Evolutionary conservation across 2,329 filamentous ascomycete species (phyloP).

Genomic region (Geosmithia putterillii): DNA sequence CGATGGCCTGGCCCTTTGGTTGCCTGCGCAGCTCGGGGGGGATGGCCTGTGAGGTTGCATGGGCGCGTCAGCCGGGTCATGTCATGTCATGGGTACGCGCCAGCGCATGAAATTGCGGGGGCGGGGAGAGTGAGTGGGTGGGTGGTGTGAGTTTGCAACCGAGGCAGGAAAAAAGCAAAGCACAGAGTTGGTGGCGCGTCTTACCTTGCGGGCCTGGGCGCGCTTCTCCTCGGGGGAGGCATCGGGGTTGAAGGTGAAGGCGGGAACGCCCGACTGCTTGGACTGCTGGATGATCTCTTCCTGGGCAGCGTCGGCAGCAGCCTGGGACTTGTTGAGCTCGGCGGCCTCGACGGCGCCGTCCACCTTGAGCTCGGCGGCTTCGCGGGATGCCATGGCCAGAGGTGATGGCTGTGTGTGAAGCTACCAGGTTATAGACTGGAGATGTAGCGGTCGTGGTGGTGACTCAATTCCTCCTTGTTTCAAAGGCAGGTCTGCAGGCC

Average conservation of each 20-base stretch:
- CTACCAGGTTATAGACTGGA: background rate
- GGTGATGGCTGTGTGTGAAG: conserved; percentile 1
- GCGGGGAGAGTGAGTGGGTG: background rate
- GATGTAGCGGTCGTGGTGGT: too few species aligned
- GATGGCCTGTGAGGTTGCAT: conserved; percentile 16
- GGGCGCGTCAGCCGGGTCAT: background rate
- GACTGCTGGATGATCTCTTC: conserved; percentile 65
- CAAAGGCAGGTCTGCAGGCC: too few species aligned
- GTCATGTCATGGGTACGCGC: too few species aligned
- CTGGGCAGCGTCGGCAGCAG: conserved; percentile 61
- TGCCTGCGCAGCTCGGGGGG: conserved; percentile 23
- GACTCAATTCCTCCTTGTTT: too few species aligned
- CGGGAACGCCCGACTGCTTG: conserved; percentile 63
- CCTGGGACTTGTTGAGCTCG: conserved; percentile 52
- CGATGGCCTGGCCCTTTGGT: conserved; percentile 54
- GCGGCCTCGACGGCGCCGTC: conserved; percentile 72
- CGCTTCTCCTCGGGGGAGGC: conserved; percentile 75
- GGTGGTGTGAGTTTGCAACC: background rate
- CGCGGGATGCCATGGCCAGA: conserved; percentile 21
- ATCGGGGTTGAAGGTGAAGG: conserved; percentile 79
- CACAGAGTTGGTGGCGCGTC: conserved; percentile 14
- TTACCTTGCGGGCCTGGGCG: conserved; percentile 63
- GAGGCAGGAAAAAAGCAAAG: background rate
- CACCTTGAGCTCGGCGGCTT: conserved; percentile 57
- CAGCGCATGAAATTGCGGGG: background rate